Base-by-base conservation (phyloP, 805 yeast species). In the Schwanniomyces occidentalis region DNA sequence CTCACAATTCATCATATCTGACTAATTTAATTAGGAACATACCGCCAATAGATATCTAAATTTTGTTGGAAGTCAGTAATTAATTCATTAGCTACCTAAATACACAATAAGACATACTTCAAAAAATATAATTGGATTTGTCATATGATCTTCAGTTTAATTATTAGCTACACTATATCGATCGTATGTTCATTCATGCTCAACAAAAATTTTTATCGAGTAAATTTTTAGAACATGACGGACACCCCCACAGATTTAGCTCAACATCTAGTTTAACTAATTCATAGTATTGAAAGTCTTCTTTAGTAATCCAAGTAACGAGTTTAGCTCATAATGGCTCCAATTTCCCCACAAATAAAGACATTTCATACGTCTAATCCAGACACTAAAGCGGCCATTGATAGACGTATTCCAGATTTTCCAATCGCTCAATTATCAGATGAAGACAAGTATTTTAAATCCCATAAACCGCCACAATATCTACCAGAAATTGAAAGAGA, bases 401-500 rank as follows among this genome's bases (percentile, higher is more conserved):
- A 90, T 57, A 71, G 96, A 35, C 54, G 75, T 1, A 68, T 82
- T 3, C 87, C 87, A 4, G 85, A 78, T 30, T 82, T 83, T 49
- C 93, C 91, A 0, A 85, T 85, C 2, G 96, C 96, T 0, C 69
- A 69, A 31, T 63, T 75, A 14, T 61, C 69, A 6, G 95, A 84
- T 43, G 97, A 90, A 54, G 85, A 82, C 43, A 63, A 65, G 33
- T 91, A 86, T 61, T 91, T 93, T 63, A 65, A 71, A 28, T 66
- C 76, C 28, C 90, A 86, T 51, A 71, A 70, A 2, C 79, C 88
- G 3, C 98, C 98, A 2, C 54, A 67, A 2, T 88, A 91, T 53
- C 68, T 93, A 19, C 73, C 74, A 2, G 80, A 79, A 31, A 63
- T 91, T 17, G 71, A 77, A 27, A 44, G 51, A 5, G 78, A 80